Percentiles rank a stretch among this genome's conserved stretches.
Conservation (phyloP, 2,329 filamentous ascomycete genomes). For the Arachnomyces sp. region DNA sequence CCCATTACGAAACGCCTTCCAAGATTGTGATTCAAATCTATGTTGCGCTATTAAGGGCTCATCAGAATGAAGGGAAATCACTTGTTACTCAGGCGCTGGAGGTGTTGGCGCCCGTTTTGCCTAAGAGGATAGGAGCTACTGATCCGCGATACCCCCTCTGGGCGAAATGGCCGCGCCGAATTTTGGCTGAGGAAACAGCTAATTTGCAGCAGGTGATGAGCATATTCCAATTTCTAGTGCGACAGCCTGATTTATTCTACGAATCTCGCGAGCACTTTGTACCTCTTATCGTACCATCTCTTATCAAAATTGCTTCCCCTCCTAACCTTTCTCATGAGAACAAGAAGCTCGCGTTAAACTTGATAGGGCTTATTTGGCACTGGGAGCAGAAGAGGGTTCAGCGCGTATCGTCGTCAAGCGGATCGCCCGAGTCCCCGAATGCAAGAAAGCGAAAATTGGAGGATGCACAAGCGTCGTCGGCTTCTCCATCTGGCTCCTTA, state of each 20-base stretch:
- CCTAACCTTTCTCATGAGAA: constrained; percentile 83
- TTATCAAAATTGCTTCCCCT: constrained; percentile 76
- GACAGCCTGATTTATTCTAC: constrained; percentile 88
- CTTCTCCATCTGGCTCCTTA: constrained; percentile 47
- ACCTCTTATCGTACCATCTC: constrained; percentile 75
- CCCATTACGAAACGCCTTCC: constrained; percentile 87
- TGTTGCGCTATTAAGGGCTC: constrained; percentile 79
- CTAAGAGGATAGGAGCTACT: constrained; percentile 61
- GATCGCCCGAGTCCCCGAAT: constrained; percentile 61
- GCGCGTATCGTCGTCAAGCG: constrained; percentile 41
- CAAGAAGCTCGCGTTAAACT: constrained; percentile 80
- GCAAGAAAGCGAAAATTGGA: constrained; percentile 71
- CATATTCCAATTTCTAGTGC: constrained; percentile 94
- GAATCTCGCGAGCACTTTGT: constrained; percentile 89
- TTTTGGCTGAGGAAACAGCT: constrained; percentile 86
- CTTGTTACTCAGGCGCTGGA: constrained; percentile 92
- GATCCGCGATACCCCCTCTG: constrained; percentile 72
- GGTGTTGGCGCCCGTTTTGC: constrained; percentile 86
- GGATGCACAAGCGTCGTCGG: constrained; percentile 48
- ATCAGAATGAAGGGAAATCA: constrained; percentile 87
- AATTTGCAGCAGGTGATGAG: constrained; percentile 94
- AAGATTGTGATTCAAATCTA: constrained; percentile 98
- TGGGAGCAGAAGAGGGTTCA: constrained; percentile 84
- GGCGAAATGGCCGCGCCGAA: constrained; percentile 83
- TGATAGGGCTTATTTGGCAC: constrained; percentile 83